A percentile compares a stretch with the other conserved stretches of the same genome.
Conservation (phyloP, 2,329 filamentous ascomycete genomes). For the Stylonectria norvegica region DNA sequence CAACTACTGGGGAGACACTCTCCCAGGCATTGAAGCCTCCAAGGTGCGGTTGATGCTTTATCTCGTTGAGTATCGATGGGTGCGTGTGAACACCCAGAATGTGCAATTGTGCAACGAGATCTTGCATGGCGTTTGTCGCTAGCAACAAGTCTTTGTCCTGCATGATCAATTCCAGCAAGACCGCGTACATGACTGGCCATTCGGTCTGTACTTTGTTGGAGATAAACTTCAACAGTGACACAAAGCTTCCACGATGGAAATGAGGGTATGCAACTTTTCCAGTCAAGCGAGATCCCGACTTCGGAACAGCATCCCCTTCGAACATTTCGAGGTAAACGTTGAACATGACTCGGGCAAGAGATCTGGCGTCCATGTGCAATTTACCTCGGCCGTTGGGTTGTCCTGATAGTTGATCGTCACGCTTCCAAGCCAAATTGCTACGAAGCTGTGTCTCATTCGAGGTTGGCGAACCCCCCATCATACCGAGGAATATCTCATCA, state of each 20-base stretch:
- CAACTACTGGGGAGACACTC: constrained; percentile 34
- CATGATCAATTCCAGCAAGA: constrained; percentile 29
- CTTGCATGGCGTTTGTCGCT: constrained; percentile 33
- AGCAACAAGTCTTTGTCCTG: constrained; percentile 30
- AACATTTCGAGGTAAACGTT: constrained; percentile 47
- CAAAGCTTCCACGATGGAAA: constrained; percentile 40
- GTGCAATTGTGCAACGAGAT: constrained; percentile 36
- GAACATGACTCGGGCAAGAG: constrained; percentile 39
- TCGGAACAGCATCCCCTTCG: constrained; percentile 33
- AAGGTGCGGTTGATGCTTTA: constrained; percentile 14
- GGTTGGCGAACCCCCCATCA: constrained; percentile 11
- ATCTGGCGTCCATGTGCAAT: constrained; percentile 34
- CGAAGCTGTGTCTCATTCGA: constrained; percentile 23
- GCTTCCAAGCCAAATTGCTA: constrained; percentile 36
- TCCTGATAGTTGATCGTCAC: constrained; percentile 30
- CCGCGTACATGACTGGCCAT: constrained; percentile 29
- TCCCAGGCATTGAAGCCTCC: constrained; percentile 37
- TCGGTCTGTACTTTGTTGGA: constrained; percentile 34
- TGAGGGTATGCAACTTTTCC: constrained; percentile 21
- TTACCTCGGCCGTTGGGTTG: constrained; percentile 15
- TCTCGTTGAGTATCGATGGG: constrained; percentile 26
- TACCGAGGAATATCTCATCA: constrained; percentile 36
- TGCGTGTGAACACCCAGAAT: constrained; percentile 33
- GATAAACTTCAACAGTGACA: constrained; percentile 37
- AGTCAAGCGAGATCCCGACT: constrained; percentile 8